Conservation (phyloP, 208 protist genomes). For the Trypanosoma melophagium region DNA sequence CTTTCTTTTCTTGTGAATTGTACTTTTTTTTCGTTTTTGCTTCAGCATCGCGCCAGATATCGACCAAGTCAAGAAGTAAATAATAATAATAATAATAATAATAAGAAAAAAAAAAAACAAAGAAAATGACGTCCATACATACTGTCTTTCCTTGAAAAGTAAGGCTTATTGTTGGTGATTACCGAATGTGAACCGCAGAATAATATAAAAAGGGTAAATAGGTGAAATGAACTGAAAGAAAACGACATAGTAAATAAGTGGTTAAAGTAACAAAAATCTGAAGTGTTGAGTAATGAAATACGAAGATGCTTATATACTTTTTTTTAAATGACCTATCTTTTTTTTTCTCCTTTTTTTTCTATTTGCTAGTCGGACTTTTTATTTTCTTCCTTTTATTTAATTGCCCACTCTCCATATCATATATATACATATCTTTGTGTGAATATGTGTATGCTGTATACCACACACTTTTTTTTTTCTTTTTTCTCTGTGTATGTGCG, state of each 20-base stretch:
- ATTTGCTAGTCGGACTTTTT: background rate
- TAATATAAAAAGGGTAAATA: too few relatives aligned
- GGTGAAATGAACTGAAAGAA: too few relatives aligned
- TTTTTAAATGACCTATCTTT: conserved; percentile 11
- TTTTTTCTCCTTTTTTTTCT: conserved; percentile 17
- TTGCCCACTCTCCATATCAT: too few relatives aligned
- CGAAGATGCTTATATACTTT: conserved; percentile 11
- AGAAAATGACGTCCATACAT: background rate
- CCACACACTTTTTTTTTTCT: too few relatives aligned
- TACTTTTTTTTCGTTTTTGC: background rate
- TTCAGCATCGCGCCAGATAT: background rate
- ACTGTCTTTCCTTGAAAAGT: too few relatives aligned
- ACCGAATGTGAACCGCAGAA: too few relatives aligned
- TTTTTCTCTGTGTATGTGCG: too few relatives aligned
- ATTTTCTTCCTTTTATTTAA: conserved; percentile 1
- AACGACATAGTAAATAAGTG: too few relatives aligned
- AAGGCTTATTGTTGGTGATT: too few relatives aligned
- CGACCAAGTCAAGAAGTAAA: background rate
- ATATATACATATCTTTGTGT: background rate
- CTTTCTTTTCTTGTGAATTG: too few relatives aligned
- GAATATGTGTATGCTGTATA: background rate
- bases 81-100: background rate
- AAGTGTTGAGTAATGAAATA: too few relatives aligned
- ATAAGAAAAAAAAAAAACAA: background rate
- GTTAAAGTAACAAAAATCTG: too few relatives aligned